Base-by-base conservation (phyloP, 768 basidiomycete genomes). In the Podaxis rugospora region DNA sequence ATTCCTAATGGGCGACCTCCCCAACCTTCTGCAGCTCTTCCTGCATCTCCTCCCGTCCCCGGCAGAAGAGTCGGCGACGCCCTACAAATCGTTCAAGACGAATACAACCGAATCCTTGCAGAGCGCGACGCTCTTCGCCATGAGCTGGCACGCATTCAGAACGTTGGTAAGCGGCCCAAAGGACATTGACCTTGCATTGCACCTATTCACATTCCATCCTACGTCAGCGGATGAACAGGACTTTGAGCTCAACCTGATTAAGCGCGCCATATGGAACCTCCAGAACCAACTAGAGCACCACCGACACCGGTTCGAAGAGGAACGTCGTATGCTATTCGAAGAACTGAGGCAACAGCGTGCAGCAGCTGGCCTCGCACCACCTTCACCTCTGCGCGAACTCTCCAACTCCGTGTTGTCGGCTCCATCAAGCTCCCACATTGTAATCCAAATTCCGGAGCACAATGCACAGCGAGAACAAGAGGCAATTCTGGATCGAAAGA, bases 401-500 rank as follows among this genome's bases (percentile, higher is more conserved):
- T 40, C 47, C 9, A 36, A 11, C 13, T 32, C 44, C 51, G 46
- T 57, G n/a, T 21, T 21, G 10, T 39, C 35, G 18, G 44, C 18
- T 3, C 11, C 28, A 7, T 42, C 18, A 21, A 44, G 18, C 23
- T 53, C 28, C 14, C 16, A 10, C 1, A 21, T 28, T 25, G 52
- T 49, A 16, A 50, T 57, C 18, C 56, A 60, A 35, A 18, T 47
- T 14, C 21, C 42, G 25, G 37, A 51, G 13, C 5, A 53, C 14
- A 37, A 1, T 18, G n/a, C 51, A 16, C 47, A 28, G 21, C 57
- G 57, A 47, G 28, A 49, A 9, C 55, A 14, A 27, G 36, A 39
- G n/a, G 51, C 11, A 5, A 14, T 16, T 36, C 60, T 70, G 21
- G 73, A 73, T 62, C 55, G 61, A 44, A 70, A 71, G 25, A 66